Conservation (phyloP, 2,329 filamentous ascomycete species). For the Bimuria novae-zelandiae region DNA sequence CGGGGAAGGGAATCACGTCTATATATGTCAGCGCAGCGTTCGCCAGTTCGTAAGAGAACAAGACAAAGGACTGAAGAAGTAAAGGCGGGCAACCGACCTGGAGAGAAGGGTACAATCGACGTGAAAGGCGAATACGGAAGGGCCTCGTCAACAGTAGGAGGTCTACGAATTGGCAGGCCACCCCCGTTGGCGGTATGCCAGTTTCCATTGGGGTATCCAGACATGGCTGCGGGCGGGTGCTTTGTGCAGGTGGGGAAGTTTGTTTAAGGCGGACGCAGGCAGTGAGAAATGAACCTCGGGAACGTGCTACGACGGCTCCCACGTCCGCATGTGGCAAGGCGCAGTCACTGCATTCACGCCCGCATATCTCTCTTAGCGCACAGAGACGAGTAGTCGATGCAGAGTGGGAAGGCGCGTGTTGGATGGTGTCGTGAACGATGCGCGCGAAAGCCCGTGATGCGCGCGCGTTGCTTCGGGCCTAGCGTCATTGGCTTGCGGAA, state of each 20-base stretch:
- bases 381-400: neutral
- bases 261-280: neutral
- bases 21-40: constrained; percentile 20
- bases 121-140: constrained; percentile 83
- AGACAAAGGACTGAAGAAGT: constrained; percentile 15
- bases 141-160: constrained; percentile 69
- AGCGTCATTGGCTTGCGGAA: neutral
- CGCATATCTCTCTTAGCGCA: neutral
- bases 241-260: constrained; percentile 11
- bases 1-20: constrained; percentile 54
- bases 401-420: neutral
- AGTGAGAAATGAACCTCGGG: neutral
- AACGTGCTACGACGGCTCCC: neutral
- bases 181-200: constrained; percentile 42
- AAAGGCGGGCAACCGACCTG: constrained; percentile 58
- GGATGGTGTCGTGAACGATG: neutral
- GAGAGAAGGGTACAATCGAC: constrained; percentile 77
- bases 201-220: constrained; percentile 26
- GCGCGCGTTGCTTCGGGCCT: constrained; percentile 1
- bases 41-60: constrained; percentile 23
- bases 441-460: constrained; percentile 8
- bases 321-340: neutral
- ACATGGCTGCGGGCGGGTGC: constrained; percentile 26
- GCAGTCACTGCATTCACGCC: too few relatives aligned
- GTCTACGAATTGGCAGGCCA: constrained; percentile 41